Evolutionary conservation across 129 eudicot genomes (phyloP).

Genomic region (Arctium lappa): DNA sequence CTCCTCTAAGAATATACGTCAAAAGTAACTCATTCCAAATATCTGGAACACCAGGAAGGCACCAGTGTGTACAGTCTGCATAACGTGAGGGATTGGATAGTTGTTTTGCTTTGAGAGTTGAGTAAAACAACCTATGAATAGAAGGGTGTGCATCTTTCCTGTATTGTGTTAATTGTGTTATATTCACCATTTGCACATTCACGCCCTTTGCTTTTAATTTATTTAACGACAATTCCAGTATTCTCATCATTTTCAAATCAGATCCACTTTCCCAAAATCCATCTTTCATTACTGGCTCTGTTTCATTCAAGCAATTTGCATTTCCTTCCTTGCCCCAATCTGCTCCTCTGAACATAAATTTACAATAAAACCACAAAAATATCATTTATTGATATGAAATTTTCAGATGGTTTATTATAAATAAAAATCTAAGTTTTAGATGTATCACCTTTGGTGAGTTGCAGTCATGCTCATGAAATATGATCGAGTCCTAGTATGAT

Average conservation of each 20-base stretch:
- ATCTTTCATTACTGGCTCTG: conserved; percentile 36
- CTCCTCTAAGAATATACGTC: conserved; percentile 21
- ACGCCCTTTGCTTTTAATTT: conserved; percentile 32
- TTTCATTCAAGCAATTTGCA: conserved; percentile 38
- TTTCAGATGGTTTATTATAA: neutral
- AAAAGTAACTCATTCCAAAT: conserved; percentile 41
- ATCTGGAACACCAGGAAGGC: conserved; percentile 62
- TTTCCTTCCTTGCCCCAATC: conserved; percentile 41
- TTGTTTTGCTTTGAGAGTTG: conserved; percentile 31
- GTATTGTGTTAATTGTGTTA: conserved; percentile 45
- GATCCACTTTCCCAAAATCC: conserved; percentile 44
- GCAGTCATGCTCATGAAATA: conserved; percentile 82
- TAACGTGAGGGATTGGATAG: conserved; percentile 30
- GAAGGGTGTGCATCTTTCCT: conserved; percentile 51
- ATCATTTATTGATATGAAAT: neutral
- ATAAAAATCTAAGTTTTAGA: neutral
- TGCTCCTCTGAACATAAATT: conserved; percentile 10
- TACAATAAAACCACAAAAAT: neutral
- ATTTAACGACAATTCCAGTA: conserved; percentile 25
- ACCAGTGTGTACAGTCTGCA: conserved; percentile 56
- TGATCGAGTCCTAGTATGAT: conserved; percentile 47
- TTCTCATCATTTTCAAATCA: conserved; percentile 40
- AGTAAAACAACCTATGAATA: conserved; percentile 36
- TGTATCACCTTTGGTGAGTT: conserved; percentile 28
- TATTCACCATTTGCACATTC: conserved; percentile 34